Base-by-base conservation (phyloP, 306 rosid genomes). In the Lupinus albus region DNA sequence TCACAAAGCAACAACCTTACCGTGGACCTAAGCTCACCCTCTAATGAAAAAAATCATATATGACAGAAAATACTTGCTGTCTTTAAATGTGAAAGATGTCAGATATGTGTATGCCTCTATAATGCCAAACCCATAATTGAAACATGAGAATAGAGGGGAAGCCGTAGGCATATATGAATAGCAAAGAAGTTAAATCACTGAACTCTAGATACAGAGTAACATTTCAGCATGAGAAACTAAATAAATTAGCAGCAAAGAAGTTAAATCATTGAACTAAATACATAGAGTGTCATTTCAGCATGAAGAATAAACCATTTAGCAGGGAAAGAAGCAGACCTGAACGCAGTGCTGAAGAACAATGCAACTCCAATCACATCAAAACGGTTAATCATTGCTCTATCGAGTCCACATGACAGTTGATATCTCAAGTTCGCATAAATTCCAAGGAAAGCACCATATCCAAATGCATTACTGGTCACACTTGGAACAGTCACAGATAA, bases 301-400 rank as follows among this genome's bases (percentile, higher is more conserved):
- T 17, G 17, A 50, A 51, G 44, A 77, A 64, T 11, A 32, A 49
- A 14, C 46, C 48, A 49, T 57, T 47, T 25, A 15, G 42, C 1
- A 25, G 67, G 66, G 30, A 8, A 30, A 68, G 69, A 64, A 56
- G 4, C 81, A 63, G 21, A 93, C 99, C 99, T 90, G 67, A 91
- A 74, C 16, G 92, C 84, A 10, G 96, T 88, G 89, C 97, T 81
- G 75, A 88, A 87, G 80, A 90, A 78, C 79, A 94, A 64, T 7
- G 95, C 87, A 10, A 94, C 99, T 74, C 89, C 95, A 72, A 94
- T 90, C 47, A 94, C 99, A 85, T 94, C 99, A 84, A 94, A 94
- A 84, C 85, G 91, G 74, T 51, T 84, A 68, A 84, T 64, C 89
- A 94, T 78, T 50, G 91, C 88, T 78, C 88, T 86, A 71, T 94